A percentile compares a stretch with the other conserved stretches of the same genome.
Conservation (phyloP, 2,329 filamentous ascomycete genomes). For the Myriosclerotinia curreyana region DNA sequence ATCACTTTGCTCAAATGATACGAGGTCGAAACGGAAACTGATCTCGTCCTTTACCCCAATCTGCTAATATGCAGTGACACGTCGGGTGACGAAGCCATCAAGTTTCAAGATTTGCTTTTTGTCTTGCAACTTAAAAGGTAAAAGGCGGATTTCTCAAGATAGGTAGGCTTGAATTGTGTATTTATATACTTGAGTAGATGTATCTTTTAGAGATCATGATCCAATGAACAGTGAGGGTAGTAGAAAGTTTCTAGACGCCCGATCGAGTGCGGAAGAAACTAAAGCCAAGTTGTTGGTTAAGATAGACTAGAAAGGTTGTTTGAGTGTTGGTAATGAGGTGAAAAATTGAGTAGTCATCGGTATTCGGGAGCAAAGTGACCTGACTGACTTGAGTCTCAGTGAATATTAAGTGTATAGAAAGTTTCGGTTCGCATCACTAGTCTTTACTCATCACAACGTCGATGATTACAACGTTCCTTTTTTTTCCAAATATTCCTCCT, state of each 20-base stretch:
- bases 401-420: background rate
- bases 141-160: background rate
- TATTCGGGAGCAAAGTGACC: background rate
- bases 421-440: too few relatives aligned
- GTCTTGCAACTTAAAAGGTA: background rate
- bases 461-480: too few relatives aligned
- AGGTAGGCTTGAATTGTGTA: background rate
- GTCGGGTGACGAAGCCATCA: background rate
- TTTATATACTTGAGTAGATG: background rate
- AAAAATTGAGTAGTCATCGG: background rate
- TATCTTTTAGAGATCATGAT: background rate
- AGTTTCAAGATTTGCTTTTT: background rate
- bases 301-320: too few relatives aligned
- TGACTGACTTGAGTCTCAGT: background rate
- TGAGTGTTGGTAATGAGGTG: background rate
- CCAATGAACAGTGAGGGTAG: background rate
- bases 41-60: background rate
- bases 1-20: background rate
- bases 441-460: too few relatives aligned
- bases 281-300: background rate
- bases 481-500: too few relatives aligned
- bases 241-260: background rate
- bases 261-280: background rate
- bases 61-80: background rate
- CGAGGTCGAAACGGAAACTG: background rate